Conservation (phyloP, 345 rosid species). For the Sisymbrium altissimum region DNA sequence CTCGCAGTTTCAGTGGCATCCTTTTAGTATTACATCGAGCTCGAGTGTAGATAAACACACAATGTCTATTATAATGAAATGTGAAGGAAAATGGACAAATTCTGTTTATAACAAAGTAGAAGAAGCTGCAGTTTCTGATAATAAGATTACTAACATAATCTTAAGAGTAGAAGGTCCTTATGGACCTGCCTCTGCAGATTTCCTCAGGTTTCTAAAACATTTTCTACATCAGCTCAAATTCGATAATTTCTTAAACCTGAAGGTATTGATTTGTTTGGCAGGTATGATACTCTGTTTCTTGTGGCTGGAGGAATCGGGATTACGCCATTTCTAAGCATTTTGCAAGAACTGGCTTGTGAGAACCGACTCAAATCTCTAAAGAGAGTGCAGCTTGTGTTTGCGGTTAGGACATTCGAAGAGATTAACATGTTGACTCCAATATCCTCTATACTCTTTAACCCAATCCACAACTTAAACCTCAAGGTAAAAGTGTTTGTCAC, state of each 20-base stretch:
- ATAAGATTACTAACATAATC: constrained; percentile 38
- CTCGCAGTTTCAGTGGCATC: constrained; percentile 75
- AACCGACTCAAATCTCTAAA: constrained; percentile 40
- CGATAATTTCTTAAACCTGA: background rate
- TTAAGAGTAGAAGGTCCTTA: constrained; percentile 82
- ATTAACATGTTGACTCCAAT: constrained; percentile 56
- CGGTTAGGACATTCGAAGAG: constrained; percentile 50
- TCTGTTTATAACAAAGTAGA: constrained; percentile 51
- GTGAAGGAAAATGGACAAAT: constrained; percentile 64
- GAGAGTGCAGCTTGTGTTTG: constrained; percentile 55
- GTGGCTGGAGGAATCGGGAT: constrained; percentile 87
- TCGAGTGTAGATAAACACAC: constrained; percentile 46
- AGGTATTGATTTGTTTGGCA: constrained; percentile 25
- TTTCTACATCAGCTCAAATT: background rate
- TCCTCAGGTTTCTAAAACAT: constrained; percentile 48
- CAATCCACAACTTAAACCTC: constrained; percentile 39
- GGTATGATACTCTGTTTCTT: constrained; percentile 67
- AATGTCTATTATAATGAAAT: constrained; percentile 60
- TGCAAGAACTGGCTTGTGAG: constrained; percentile 52
- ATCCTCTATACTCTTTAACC: constrained; percentile 45
- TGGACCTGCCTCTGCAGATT: constrained; percentile 64
- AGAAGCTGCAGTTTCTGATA: constrained; percentile 33
- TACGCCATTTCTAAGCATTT: constrained; percentile 75
- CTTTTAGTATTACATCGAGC: constrained; percentile 78
- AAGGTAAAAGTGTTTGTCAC: constrained; percentile 65